These are phyloP conservation scores for Nemania diffusa DNA, from an alignment of 2,329 filamentous ascomycete genomes.

Conservation along the genomic window DNA sequence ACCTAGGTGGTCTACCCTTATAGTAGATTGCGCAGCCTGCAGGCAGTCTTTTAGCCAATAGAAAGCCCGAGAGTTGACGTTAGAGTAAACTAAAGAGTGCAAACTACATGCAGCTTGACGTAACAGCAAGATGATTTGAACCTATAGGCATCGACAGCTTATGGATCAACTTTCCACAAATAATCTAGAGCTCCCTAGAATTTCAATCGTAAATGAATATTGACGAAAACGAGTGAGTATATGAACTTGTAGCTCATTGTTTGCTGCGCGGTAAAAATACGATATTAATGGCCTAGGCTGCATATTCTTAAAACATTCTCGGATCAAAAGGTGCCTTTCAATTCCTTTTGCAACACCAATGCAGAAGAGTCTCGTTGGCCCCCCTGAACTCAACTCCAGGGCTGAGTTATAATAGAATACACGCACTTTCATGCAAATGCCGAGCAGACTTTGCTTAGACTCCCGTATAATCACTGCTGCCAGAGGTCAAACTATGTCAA, in stretches of 20 bases:
- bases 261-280: background rate
- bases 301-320: conserved; percentile 1
- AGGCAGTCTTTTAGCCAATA: conserved; percentile 2
- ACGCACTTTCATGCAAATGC: conserved; percentile 32
- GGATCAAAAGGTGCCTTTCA: conserved; percentile 2
- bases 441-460: conserved; percentile 17
- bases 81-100: background rate
- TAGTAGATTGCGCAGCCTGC: background rate
- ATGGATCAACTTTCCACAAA: too few relatives aligned
- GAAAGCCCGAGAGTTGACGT: background rate
- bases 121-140: conserved; percentile 24
- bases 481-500: conserved; percentile 24
- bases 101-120: conserved; percentile 18
- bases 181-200: background rate
- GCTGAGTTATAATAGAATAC: conserved; percentile 35
- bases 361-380: conserved; percentile 11
- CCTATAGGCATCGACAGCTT: too few relatives aligned
- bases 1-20: too few relatives aligned
- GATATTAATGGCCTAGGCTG: background rate
- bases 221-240: too few relatives aligned
- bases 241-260: background rate
- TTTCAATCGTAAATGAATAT: too few relatives aligned
- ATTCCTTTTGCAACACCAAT: conserved; percentile 11
- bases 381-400: conserved; percentile 4
- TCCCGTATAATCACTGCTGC: conserved; percentile 12